A percentile compares a stretch with the other conserved stretches of the same genome.
Conservation (phyloP, 164 flowering plant genomes). For the Magnolia officinalis region DNA sequence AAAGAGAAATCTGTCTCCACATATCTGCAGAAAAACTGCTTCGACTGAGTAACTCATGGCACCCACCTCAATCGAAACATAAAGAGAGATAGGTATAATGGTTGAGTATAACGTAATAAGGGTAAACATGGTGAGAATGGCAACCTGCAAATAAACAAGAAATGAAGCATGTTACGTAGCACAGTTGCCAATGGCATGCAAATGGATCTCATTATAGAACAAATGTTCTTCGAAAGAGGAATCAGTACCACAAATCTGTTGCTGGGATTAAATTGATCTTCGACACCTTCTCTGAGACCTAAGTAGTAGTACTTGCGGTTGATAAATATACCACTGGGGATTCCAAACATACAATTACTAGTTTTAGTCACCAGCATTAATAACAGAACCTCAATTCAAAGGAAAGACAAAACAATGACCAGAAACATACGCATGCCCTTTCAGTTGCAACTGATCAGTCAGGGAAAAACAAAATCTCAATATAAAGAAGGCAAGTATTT, state of each 20-base stretch:
- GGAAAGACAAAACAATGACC: not conserved
- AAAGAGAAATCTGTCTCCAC: not conserved
- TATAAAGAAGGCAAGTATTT: not conserved
- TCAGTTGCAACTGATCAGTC: not conserved
- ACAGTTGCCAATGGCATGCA: not conserved
- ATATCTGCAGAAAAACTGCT: not conserved
- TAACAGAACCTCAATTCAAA: not conserved
- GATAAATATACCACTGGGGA: slow-evolving; percentile 76
- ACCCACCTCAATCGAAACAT: slow-evolving; percentile 94
- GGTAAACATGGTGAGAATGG: slow-evolving; percentile 76
- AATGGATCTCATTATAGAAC: not conserved
- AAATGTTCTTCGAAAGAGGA: slow-evolving; percentile 7
- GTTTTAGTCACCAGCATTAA: not conserved
- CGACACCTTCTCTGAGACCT: slow-evolving; percentile 41
- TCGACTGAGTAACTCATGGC: not conserved
- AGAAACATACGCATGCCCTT: not conserved
- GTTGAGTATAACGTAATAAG: slow-evolving; percentile 87
- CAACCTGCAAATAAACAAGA: slow-evolving; percentile 45
- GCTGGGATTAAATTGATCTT: slow-evolving; percentile 68
- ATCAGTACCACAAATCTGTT: slow-evolving; percentile 72
- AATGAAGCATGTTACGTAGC: not conserved
- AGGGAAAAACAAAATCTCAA: not conserved
- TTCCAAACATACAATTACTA: not conserved
- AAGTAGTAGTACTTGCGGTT: slow-evolving; percentile 60
- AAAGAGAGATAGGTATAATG: slow-evolving; percentile 91